phyloP scores from a whole-genome alignment of 164 flowering plant genomes.

The Nymphaea thermarum region DNA sequence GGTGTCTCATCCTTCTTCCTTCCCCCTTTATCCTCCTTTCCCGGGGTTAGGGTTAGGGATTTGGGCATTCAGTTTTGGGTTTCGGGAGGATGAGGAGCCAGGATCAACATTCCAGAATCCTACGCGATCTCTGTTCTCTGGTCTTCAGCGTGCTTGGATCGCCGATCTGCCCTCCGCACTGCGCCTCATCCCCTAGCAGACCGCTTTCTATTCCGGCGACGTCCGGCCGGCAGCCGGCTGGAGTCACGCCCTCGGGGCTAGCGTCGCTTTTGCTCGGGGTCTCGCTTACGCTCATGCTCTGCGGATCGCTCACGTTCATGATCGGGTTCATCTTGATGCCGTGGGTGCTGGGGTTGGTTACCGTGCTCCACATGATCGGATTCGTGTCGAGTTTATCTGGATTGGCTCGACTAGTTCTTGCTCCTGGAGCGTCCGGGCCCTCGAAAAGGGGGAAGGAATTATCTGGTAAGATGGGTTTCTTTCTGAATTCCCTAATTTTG shows the following conservation, averaged over 20 bases:
- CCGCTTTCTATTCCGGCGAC: background rate
- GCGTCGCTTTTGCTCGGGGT: constrained; percentile 82
- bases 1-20: background rate
- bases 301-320: constrained; percentile 90
- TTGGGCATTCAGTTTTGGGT: background rate
- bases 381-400: constrained; percentile 52
- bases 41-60: background rate
- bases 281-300: constrained; percentile 77
- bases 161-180: constrained; percentile 18
- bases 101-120: constrained; percentile 48
- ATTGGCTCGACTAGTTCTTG: constrained; percentile 55
- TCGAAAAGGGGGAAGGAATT: constrained; percentile 20
- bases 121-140: constrained; percentile 63
- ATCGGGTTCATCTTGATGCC: constrained; percentile 94
- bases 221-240: too few species aligned
- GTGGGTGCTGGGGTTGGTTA: constrained; percentile 78
- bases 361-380: constrained; percentile 65
- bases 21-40: background rate
- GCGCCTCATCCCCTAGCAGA: background rate
- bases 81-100: constrained; percentile 30
- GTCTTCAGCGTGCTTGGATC: constrained; percentile 47
- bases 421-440: constrained; percentile 22
- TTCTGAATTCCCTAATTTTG: background rate
- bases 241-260: constrained; percentile 69
- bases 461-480: constrained; percentile 23